These are phyloP conservation scores for Hypericum perforatum DNA, from an alignment of 345 rosid species.

Conservation along the genomic window DNA sequence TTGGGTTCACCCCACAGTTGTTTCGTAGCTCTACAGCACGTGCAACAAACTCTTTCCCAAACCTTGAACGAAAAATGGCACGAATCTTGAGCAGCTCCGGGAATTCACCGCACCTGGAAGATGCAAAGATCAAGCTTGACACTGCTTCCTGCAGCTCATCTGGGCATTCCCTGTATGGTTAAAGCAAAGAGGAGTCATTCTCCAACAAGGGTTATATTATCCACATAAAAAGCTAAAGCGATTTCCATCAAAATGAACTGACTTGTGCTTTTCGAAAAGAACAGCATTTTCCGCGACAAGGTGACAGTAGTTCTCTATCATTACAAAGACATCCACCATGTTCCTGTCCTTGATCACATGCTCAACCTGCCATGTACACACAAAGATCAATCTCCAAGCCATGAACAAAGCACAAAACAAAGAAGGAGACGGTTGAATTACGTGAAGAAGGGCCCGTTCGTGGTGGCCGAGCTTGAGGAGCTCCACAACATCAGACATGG, in stretches of 20 bases:
- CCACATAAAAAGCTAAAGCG: neutral
- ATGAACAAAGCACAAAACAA: neutral
- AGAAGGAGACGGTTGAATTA: neutral
- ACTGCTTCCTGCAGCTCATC: conserved; percentile 44
- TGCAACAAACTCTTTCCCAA: conserved; percentile 33
- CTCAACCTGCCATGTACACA: conserved; percentile 28
- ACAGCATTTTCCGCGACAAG: conserved; percentile 26
- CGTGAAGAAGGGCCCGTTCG: conserved; percentile 39
- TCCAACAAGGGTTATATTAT: neutral
- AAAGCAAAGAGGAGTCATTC: neutral
- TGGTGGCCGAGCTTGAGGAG: conserved; percentile 41
- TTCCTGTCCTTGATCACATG: conserved; percentile 33
- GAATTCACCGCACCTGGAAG: conserved; percentile 48
- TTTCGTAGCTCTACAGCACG: conserved; percentile 30
- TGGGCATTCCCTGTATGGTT: conserved; percentile 30
- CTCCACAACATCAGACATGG: conserved; percentile 38
- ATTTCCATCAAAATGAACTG: neutral
- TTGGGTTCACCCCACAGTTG: conserved; percentile 31
- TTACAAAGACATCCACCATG: conserved; percentile 32
- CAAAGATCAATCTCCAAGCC: neutral
- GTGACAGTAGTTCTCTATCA: conserved; percentile 39
- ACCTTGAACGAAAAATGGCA: conserved; percentile 16
- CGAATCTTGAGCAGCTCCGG: conserved; percentile 44
- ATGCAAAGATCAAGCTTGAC: conserved; percentile 47
- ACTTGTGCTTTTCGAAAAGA: conserved; percentile 33